Base-by-base conservation (phyloP, 2,329 filamentous ascomycete genomes). In the Macroventuria anomochaeta region DNA sequence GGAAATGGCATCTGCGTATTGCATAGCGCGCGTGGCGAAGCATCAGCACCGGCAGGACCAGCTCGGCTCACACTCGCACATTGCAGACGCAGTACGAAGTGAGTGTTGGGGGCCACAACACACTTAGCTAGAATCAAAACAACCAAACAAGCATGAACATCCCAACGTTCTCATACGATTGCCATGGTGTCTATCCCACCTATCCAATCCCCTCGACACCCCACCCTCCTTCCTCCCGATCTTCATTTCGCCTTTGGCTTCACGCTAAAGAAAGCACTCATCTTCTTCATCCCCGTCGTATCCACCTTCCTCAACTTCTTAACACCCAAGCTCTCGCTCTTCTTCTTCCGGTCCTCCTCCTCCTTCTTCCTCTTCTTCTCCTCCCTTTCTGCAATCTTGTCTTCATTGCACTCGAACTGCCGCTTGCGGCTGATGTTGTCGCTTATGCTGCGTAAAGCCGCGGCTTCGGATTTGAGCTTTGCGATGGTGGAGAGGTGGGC, bases 241-340 rank as follows among this genome's bases (percentile, higher is more conserved):
- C n/a, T 32, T 17, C 53, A 57, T 33, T 42, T 33, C 55, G 63
- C 67, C 63, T 75, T 75, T 7, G 65, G 58, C 46, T 77, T 78
- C 77, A 93, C 96, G 55, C 86, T 86, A 75, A 99, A 99, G 77
- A 99, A 99, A 57, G 88, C 85, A 71, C 90, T 96, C 84, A 99
- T 84, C 80, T 97, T 99, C 83, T 90, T 95, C 95, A 99, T 99
- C 1, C 95, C 95, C 18, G 78, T 85, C 0, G 89, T 93, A 76
- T 97, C 90, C 40, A 93, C 93, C 78, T 97, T 99, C 73, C 89
- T 89, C 68, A 99, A 73, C 40, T 93, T 84, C 70, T 87, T 88
- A 1, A 97, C 85, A 0, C 86, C 93, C 23, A 86, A 82, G 58
- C 89, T 95, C 76, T 90, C 84, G 2, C 84, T 85, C 77, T 96